A percentile compares a stretch with the other conserved stretches of the same genome.
Conservation (phyloP, 1,139 yeast genomes). For the Diutina ranongensis region DNA sequence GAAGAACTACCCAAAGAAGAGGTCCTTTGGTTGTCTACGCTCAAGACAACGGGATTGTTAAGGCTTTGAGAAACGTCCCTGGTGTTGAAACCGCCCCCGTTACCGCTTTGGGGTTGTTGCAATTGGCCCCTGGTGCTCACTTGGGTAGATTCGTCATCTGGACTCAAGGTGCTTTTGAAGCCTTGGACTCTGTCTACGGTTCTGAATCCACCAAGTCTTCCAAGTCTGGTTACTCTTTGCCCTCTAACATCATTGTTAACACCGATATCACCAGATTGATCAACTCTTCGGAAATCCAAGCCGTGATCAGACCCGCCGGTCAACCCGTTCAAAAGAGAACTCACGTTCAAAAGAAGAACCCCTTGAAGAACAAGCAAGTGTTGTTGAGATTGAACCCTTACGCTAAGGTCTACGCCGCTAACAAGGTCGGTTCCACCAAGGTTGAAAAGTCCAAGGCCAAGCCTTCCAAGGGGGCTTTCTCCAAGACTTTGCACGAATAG, state of each 20-base stretch:
- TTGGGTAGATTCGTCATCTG: slow-evolving; percentile 99
- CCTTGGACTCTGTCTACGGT: slow-evolving; percentile 96
- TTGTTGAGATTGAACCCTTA: slow-evolving; percentile 98
- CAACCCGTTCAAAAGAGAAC: slow-evolving; percentile 88
- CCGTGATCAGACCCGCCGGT: slow-evolving; percentile 85
- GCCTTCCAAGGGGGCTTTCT: slow-evolving; percentile 67
- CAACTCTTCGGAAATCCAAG: slow-evolving; percentile 98
- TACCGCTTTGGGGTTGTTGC: slow-evolving; percentile 87
- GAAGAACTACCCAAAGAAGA: slow-evolving; percentile 99
- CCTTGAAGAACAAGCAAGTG: slow-evolving; percentile 99
- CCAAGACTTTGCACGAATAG: slow-evolving; percentile 50
- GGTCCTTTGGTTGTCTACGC: slow-evolving; percentile 99
- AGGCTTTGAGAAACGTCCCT: slow-evolving; percentile 99
- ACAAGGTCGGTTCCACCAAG: slow-evolving; percentile 83
- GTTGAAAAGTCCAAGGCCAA: slow-evolving; percentile 49
- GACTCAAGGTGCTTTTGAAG: slow-evolving; percentile 97
- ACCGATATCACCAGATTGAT: slow-evolving; percentile 94
- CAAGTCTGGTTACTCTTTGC: slow-evolving; percentile 87
- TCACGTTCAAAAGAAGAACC: slow-evolving; percentile 98
- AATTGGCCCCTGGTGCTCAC: slow-evolving; percentile 99
- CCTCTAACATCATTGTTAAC: slow-evolving; percentile 89
- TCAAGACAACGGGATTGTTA: slow-evolving; percentile 94
- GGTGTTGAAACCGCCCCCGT: slow-evolving; percentile 98
- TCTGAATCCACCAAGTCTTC: slow-evolving; percentile 76
- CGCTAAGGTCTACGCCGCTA: slow-evolving; percentile 93